Percentiles rank a stretch among this genome's conserved stretches.
phyloP scores from a whole-genome alignment of 257 asterid species.

The Petunia secreta region DNA sequence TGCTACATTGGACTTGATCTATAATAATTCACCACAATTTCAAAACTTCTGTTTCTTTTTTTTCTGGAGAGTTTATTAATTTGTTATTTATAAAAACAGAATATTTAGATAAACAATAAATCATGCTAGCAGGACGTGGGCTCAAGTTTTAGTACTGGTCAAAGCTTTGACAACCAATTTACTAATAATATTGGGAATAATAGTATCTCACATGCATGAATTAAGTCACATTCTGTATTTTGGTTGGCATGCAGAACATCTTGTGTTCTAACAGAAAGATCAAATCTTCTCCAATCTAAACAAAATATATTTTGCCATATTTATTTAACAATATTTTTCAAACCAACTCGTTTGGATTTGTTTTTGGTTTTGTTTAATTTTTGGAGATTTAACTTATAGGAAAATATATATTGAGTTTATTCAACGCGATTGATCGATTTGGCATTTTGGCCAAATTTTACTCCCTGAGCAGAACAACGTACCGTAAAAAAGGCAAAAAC shows the following conservation, averaged over 20 bases:
- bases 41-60: not conserved
- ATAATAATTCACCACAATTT: not conserved
- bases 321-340: too few species aligned
- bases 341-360: too few species aligned
- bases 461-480: too few species aligned
- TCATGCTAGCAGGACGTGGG: constrained; percentile 22
- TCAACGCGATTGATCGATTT: too few species aligned
- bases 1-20: not conserved
- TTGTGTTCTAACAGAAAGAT: not conserved
- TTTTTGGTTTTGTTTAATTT: too few species aligned
- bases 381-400: too few species aligned
- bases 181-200: not conserved
- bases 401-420: too few species aligned
- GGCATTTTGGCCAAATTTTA: too few species aligned
- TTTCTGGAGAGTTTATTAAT: too few species aligned
- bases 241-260: not conserved
- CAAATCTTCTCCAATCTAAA: not conserved
- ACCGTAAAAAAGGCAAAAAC: too few species aligned
- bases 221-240: constrained; percentile 14
- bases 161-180: constrained; percentile 15
- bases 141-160: not conserved
- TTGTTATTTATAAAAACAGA: not conserved
- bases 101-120: not conserved
- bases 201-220: constrained; percentile 15
- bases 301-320: too few species aligned